Evolutionary conservation across 2,329 filamentous ascomycete species (phyloP).

Genomic region (Xylariaceae sp.): DNA sequence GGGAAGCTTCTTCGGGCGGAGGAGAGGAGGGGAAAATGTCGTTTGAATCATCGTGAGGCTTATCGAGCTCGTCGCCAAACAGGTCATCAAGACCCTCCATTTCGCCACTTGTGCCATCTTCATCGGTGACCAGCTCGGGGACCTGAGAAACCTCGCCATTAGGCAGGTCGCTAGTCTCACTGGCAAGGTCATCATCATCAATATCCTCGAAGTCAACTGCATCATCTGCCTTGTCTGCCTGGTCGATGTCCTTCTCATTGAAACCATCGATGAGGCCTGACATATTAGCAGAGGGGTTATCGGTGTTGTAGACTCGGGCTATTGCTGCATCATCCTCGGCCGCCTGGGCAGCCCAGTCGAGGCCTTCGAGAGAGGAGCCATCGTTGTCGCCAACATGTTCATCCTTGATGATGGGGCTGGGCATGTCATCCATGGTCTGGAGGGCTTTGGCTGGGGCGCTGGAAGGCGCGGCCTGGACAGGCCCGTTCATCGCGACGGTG

Average conservation of each 20-base stretch:
- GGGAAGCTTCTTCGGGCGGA: constrained; percentile 31
- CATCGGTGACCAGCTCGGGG: constrained; percentile 57
- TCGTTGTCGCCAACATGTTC: constrained; percentile 24
- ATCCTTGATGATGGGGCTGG: constrained; percentile 24
- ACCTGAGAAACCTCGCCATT: constrained; percentile 39
- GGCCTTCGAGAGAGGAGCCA: constrained; percentile 18
- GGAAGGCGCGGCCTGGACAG: background rate
- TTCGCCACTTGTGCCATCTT: constrained; percentile 52
- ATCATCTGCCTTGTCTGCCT: constrained; percentile 81
- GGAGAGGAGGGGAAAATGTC: constrained; percentile 43
- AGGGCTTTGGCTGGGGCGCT: constrained; percentile 13
- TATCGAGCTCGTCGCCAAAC: constrained; percentile 58
- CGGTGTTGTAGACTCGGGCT: constrained; percentile 46
- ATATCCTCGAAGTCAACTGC: constrained; percentile 90
- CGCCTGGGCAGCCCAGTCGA: constrained; percentile 29
- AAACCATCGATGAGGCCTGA: constrained; percentile 32
- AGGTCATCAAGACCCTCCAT: constrained; percentile 56
- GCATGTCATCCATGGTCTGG: constrained; percentile 6
- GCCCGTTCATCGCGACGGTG: too few species aligned
- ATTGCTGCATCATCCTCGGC: constrained; percentile 34
- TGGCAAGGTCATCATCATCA: constrained; percentile 83
- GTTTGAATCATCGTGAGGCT: constrained; percentile 39
- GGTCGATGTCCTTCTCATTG: constrained; percentile 48
- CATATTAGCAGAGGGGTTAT: constrained; percentile 32
- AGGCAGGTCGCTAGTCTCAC: constrained; percentile 45